Base-by-base conservation (phyloP, 345 rosid species). In the Turnera subulata region DNA sequence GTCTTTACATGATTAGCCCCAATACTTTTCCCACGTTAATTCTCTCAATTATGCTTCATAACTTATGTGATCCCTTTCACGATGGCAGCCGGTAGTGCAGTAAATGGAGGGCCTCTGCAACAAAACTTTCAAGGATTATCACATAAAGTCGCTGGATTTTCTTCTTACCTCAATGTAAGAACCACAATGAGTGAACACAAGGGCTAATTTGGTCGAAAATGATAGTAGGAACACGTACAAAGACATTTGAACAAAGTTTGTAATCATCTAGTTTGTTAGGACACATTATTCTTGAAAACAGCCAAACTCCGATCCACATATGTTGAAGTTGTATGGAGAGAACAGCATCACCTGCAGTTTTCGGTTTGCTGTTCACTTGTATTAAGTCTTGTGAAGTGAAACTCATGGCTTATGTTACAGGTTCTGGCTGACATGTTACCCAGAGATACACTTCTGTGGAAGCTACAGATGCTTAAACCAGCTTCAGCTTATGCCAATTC, bases 381-480 rank as follows among this genome's bases (percentile, higher is more conserved):
- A 13, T 22, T 20, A 29, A 40, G 32, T 52, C 24, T 48, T 40
- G 16, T 69, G 15, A 50, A 46, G 23, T 45, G 19, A 23, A 67
- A 54, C 70, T 63, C 53, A 56, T 46, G 33, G 25, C 66, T 54
- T 66, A 42, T 54, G 16, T 70, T 46, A 62, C 84, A 88, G 93
- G 77, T 77, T 66, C 76, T 85, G 37, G 66, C 74, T 55, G 78
- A 74, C 59, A 68, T 81, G 43, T 62, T 84, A 42, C 82, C 89
- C 0, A 82, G 75, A 73, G 81, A 79, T 46, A 81, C 91, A 15
- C 78, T 89, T 72, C 64, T 65, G 6, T 89, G 91, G 97, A 86
- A 86, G 77, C 80, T 89, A 61, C 69, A 73, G 54, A 53, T 89
- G 73, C 82, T 87, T 53, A 78, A 80, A 62, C 67, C 77, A 6